Evolutionary conservation across 768 basidiomycete species (phyloP), one percentile per base, ranked within the genome.

Genomic region (Rossbeevera mucosa): DNA sequence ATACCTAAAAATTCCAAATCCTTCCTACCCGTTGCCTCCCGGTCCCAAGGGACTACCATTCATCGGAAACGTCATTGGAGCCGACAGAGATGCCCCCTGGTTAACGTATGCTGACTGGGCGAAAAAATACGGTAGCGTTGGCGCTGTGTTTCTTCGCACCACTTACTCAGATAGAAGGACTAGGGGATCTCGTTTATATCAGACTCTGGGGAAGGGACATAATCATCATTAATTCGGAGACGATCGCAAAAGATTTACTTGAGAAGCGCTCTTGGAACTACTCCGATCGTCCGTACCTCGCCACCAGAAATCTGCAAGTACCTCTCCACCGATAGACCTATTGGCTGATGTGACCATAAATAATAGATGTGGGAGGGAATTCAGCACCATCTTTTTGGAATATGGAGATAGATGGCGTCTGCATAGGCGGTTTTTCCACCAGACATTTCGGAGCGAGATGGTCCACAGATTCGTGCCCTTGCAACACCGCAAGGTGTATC

Each of bases 161-260:
- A 36, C 46, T 11, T 33, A 29, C 53, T 54, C 43, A 59, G 33
- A 7, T 24, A 28, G 7, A 7, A 21, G 30, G 31, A 22, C 21
- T 45, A 76, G 73, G 76, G 1, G 65, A 76, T n/a, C 59, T 84
- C 12, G 71, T 84, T 25, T 76, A 77, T 21, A 76, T 77, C 52
- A 71, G 69, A 28, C 60, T 74, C 22, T 71, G 77, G 54, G 80
- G 77, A 52, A 68, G 65, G n/a, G 67, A 66, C 20, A 67, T 75
- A 13, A 65, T 83, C 44, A 63, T 81, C 52, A 61, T 83, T 20
- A 81, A 78, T 64, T 72, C 72, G 16, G 67, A 67, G 31, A 69
- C 69, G 48, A 67, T 71, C 9, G 76, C 71, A 2, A 59, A 67
- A 25, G 78, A 79, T 43, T 67, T 83, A 12, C 69, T 83, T 30